phyloP scores from a whole-genome alignment of 2,329 filamentous ascomycete genomes.

The Geosmithia putterillii region DNA sequence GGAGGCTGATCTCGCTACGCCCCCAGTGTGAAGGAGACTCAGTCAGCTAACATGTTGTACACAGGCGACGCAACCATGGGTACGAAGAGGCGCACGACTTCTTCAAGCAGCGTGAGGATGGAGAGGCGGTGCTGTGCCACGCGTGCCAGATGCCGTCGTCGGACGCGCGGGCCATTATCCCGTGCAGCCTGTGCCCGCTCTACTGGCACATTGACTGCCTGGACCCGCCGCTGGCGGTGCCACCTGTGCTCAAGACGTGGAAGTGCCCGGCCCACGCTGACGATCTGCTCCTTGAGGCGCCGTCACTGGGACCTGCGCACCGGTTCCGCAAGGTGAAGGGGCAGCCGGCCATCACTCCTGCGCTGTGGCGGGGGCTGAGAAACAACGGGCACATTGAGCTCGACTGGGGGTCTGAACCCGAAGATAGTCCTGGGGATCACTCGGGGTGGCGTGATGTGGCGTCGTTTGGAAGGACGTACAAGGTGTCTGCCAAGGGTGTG shows the following conservation, averaged over 20 bases:
- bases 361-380: slow-evolving; percentile 48
- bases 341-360: slow-evolving; percentile 35
- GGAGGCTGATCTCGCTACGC: too few species aligned
- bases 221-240: slow-evolving; percentile 69
- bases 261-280: slow-evolving; percentile 81
- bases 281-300: slow-evolving; percentile 52
- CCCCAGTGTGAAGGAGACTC: too few species aligned
- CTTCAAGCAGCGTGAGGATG: slow-evolving; percentile 61
- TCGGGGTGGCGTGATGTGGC: slow-evolving; percentile 44
- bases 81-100: slow-evolving; percentile 55
- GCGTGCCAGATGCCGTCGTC: slow-evolving; percentile 57
- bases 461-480: slow-evolving; percentile 53
- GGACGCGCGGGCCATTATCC: slow-evolving; percentile 57
- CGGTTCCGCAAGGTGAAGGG: slow-evolving; percentile 49
- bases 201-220: slow-evolving; percentile 91
- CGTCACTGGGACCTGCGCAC: slow-evolving; percentile 47
- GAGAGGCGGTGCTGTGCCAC: slow-evolving; percentile 66
- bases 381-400: slow-evolving; percentile 66
- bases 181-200: slow-evolving; percentile 71
- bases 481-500: slow-evolving; percentile 51
- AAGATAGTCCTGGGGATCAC: slow-evolving; percentile 35
- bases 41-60: too few species aligned
- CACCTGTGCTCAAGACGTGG: slow-evolving; percentile 69
- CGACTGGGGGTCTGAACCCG: slow-evolving; percentile 44
- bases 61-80: slow-evolving; percentile 32